These are phyloP conservation scores for Populus tremula DNA, from an alignment of 345 rosid genomes.

Conservation along the genomic window DNA sequence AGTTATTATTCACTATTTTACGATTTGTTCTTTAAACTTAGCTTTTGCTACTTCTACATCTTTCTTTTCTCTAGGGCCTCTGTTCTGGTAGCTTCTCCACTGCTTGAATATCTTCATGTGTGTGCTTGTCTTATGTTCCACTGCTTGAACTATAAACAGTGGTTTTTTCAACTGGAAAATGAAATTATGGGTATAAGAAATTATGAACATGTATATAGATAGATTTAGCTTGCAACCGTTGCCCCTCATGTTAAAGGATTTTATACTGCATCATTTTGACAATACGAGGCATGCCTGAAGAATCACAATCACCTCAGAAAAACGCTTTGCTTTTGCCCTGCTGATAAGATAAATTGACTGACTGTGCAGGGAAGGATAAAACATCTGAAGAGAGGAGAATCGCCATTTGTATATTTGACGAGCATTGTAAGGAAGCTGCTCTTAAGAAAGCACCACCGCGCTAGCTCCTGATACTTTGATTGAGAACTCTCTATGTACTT, in stretches of 20 bases:
- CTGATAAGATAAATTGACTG: constrained; percentile 8
- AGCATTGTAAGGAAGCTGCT: constrained; percentile 91
- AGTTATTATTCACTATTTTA: constrained; percentile 25
- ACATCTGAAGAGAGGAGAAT: constrained; percentile 98
- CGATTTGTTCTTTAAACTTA: not conserved
- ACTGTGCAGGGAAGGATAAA: constrained; percentile 84
- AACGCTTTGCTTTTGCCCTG: not conserved
- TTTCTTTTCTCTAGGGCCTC: not conserved
- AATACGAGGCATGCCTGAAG: not conserved
- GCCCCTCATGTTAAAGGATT: not conserved
- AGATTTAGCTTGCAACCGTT: not conserved
- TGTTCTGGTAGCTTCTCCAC: not conserved
- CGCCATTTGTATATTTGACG: constrained; percentile 99
- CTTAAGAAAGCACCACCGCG: constrained; percentile 54
- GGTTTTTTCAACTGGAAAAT: not conserved
- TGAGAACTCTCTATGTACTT: not conserved
- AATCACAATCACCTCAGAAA: not conserved
- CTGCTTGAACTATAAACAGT: not conserved
- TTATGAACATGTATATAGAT: not conserved
- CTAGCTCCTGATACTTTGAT: not conserved
- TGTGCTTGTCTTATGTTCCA: not conserved
- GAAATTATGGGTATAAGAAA: too few species aligned
- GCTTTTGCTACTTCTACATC: not conserved
- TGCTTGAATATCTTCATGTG: not conserved
- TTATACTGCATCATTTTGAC: not conserved